phyloP scores from a whole-genome alignment of 1,284 basidiomycete species.

The Ustilago xerochloae region DNA sequence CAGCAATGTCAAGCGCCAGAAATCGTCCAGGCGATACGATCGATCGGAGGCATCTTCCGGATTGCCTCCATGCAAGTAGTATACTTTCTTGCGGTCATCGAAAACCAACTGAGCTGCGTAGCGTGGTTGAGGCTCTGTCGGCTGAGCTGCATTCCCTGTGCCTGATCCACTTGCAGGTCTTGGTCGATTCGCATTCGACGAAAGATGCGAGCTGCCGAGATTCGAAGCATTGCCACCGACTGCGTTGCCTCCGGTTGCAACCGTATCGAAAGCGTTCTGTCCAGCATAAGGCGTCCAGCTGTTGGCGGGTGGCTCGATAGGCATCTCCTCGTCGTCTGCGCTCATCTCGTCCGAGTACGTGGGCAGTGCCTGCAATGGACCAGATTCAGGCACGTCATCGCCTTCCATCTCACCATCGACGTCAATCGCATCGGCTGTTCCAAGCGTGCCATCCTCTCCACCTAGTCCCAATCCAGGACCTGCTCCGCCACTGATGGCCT shows the following conservation, averaged over 20 bases:
- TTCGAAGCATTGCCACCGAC: background rate
- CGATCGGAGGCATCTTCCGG: constrained; percentile 46
- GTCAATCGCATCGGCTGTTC: constrained; percentile 12
- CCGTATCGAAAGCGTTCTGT: constrained; percentile 10
- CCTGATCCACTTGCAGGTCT: constrained; percentile 7
- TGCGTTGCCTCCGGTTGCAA: background rate
- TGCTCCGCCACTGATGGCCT: constrained; percentile 6
- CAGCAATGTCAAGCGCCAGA: constrained; percentile 65
- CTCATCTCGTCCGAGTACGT: constrained; percentile 44
- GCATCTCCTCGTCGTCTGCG: constrained; percentile 46
- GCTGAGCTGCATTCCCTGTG: background rate
- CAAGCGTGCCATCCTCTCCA: constrained; percentile 10
- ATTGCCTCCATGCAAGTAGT: constrained; percentile 68
- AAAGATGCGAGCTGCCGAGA: background rate
- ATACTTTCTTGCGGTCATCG: constrained; percentile 61
- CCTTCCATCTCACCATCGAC: constrained; percentile 42
- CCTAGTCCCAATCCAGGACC: constrained; percentile 14
- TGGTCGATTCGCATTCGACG: background rate
- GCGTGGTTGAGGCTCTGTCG: constrained; percentile 53
- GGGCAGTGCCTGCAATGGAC: constrained; percentile 42
- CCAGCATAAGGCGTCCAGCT: constrained; percentile 43
- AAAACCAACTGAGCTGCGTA: constrained; percentile 66
- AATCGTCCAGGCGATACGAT: constrained; percentile 61
- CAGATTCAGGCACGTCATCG: constrained; percentile 48
- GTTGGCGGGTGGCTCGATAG: constrained; percentile 37